Evolutionary conservation across 108 stramenopile species (phyloP).

Genomic region (Discostella pseudostelligera): DNA sequence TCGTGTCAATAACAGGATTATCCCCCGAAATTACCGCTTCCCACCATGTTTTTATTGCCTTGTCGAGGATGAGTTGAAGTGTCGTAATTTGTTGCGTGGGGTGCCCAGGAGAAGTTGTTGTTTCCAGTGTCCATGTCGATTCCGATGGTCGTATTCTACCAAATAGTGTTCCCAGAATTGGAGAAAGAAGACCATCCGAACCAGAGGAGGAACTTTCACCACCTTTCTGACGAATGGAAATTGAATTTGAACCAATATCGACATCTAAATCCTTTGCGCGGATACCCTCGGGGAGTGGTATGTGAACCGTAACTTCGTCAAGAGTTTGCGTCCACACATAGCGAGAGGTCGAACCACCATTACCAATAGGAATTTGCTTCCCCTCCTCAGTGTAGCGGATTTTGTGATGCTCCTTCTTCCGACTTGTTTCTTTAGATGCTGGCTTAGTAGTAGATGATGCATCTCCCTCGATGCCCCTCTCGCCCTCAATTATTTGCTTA

Average conservation of each 20-base stretch:
- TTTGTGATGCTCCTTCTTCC: neutral
- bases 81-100: constrained; percentile 13
- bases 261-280: constrained; percentile 75
- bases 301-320: constrained; percentile 73
- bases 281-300: constrained; percentile 57
- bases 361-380: constrained; percentile 82
- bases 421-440: constrained; percentile 5
- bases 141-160: constrained; percentile 63
- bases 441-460: neutral
- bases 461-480: constrained; percentile 1
- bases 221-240: constrained; percentile 51
- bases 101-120: constrained; percentile 41
- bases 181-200: neutral
- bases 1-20: constrained; percentile 63
- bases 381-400: constrained; percentile 78
- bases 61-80: constrained; percentile 60
- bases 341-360: constrained; percentile 77
- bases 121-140: constrained; percentile 80
- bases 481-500: neutral
- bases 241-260: constrained; percentile 45
- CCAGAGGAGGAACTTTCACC: neutral
- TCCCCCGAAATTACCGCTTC: constrained; percentile 67
- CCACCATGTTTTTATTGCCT: constrained; percentile 77
- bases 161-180: constrained; percentile 62
- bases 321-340: constrained; percentile 90